These are phyloP conservation scores for Colletotrichum chrysophilum DNA, from an alignment of 2,329 filamentous ascomycete species.

Conservation along the genomic window DNA sequence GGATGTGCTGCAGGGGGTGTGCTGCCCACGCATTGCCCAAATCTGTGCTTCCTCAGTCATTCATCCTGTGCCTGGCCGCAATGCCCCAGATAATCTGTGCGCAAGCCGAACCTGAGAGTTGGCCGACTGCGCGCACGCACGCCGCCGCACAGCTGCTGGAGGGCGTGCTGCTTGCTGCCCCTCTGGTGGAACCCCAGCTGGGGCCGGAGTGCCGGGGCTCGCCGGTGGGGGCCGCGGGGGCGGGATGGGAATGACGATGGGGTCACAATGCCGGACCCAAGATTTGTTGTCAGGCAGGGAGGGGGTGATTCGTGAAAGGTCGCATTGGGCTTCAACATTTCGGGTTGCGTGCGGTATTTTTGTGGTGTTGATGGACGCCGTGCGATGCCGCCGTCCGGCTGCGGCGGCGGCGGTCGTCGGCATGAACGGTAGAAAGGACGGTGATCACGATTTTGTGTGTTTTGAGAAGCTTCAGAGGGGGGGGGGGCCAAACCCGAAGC, in stretches of 20 bases:
- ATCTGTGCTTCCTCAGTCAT: neutral
- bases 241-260: neutral
- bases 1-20: neutral
- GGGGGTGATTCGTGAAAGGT: neutral
- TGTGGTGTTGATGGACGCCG: neutral
- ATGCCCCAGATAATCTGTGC: neutral
- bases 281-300: neutral
- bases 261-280: neutral
- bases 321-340: neutral
- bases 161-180: neutral
- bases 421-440: neutral
- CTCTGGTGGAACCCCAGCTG: neutral
- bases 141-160: neutral
- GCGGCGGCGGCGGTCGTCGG: neutral
- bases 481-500: neutral
- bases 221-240: neutral
- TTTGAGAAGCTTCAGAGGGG: neutral
- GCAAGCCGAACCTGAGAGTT: neutral
- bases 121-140: neutral
- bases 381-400: neutral
- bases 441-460: neutral
- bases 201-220: neutral
- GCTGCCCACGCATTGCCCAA: neutral
- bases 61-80: neutral
- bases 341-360: neutral